These are phyloP conservation scores for Paraphoma chrysanthemicola DNA, from an alignment of 2,329 filamentous ascomycete species.

Conservation along the genomic window DNA sequence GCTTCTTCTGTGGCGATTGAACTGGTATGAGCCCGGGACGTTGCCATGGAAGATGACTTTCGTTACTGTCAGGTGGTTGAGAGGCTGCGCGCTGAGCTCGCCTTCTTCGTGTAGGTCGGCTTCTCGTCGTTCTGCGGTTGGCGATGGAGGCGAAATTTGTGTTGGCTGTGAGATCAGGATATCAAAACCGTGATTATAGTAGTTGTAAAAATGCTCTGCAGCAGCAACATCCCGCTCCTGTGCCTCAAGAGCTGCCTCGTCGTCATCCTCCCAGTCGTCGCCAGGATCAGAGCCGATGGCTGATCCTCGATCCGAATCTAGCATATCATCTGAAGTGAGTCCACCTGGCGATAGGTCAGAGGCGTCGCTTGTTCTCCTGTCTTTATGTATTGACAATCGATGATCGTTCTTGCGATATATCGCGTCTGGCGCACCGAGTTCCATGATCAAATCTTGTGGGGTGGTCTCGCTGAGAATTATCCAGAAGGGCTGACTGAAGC, in stretches of 20 bases:
- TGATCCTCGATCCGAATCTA: slow-evolving; percentile 44
- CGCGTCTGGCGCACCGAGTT: slow-evolving; percentile 90
- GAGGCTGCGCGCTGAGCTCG: slow-evolving; percentile 38
- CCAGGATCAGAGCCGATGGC: slow-evolving; percentile 47
- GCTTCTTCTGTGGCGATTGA: slow-evolving; percentile 90
- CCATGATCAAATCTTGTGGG: slow-evolving; percentile 87
- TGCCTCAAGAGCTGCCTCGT: slow-evolving; percentile 58
- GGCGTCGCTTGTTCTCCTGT: slow-evolving; percentile 44
- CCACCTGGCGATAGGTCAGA: slow-evolving; percentile 41
- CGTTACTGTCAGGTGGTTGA: slow-evolving; percentile 78
- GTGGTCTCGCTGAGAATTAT: slow-evolving; percentile 85
- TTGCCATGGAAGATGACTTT: slow-evolving; percentile 96
- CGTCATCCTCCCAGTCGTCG: slow-evolving; percentile 56
- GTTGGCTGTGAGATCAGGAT: slow-evolving; percentile 84
- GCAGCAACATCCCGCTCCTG: slow-evolving; percentile 67
- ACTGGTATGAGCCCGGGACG: slow-evolving; percentile 92
- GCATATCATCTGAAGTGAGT: slow-evolving; percentile 37
- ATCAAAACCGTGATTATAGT: slow-evolving; percentile 95
- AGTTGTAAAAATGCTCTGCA: slow-evolving; percentile 88
- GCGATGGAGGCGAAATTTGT: slow-evolving; percentile 52
- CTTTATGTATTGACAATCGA: slow-evolving; percentile 79
- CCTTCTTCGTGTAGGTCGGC: slow-evolving; percentile 30
- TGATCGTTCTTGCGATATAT: slow-evolving; percentile 93
- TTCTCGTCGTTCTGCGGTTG: slow-evolving; percentile 63
- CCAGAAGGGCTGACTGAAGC: slow-evolving; percentile 70